Evolutionary conservation across 1,284 basidiomycete species (phyloP).

Genomic region (Marasmius sp.): DNA sequence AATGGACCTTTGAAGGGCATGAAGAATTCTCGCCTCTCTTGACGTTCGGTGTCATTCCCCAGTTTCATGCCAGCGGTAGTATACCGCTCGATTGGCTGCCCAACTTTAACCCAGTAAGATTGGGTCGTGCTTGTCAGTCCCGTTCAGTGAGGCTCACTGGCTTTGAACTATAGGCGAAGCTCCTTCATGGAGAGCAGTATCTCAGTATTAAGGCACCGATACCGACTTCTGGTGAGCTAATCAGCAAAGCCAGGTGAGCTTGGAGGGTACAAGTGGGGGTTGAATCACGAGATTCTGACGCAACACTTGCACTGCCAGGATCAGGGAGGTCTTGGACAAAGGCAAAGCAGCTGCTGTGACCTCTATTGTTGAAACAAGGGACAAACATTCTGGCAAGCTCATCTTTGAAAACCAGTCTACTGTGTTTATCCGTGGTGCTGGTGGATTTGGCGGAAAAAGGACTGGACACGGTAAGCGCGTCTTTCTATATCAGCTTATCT

Average conservation of each 20-base stretch:
- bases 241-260: constrained; percentile 72
- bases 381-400: constrained; percentile 76
- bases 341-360: constrained; percentile 93
- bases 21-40: constrained; percentile 87
- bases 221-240: constrained; percentile 83
- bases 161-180: constrained; percentile 65
- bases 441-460: constrained; percentile 94
- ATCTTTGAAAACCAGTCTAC: constrained; percentile 95
- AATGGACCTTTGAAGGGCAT: constrained; percentile 90
- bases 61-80: constrained; percentile 71
- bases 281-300: background rate
- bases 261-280: background rate
- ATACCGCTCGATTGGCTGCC: constrained; percentile 85
- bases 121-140: constrained; percentile 8
- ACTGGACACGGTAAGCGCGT: constrained; percentile 64
- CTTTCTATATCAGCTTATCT: background rate
- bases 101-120: constrained; percentile 86
- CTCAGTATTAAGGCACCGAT: constrained; percentile 86
- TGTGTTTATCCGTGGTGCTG: constrained; percentile 90
- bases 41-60: constrained; percentile 96
- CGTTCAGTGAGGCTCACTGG: constrained; percentile 1
- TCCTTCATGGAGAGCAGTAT: constrained; percentile 99
- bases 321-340: constrained; percentile 84
- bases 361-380: constrained; percentile 73
- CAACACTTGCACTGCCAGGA: constrained; percentile 34